Base-by-base conservation (phyloP, 164 flowering plant species). In the Magnolia kwangsiensis region DNA sequence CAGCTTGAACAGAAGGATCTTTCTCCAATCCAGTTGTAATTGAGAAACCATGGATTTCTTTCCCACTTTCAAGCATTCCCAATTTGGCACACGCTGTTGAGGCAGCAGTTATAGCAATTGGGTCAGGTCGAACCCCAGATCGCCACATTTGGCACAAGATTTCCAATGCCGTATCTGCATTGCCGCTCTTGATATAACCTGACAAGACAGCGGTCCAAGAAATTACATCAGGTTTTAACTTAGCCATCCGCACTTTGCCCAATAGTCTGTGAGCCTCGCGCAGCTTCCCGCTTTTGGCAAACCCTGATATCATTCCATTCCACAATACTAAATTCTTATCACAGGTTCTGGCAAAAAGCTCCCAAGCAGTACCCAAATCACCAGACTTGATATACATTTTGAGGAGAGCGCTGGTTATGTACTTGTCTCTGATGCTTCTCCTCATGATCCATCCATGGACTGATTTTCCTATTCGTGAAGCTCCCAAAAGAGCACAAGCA, bases 291-390 rank as follows among this genome's bases (percentile, higher is more conserved):
- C 72, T 31, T 58, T 78, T 67, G 18, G 76, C 80, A 55, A 73
- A 69, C n/a, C 73, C 73, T 16, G 76, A 78, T 16, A 73, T 78
- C 67, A 78, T 68, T 59, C 72, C 76, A 45, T 78, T 66, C 76
- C 80, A 78, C 16, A 73, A 13, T 7, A 78, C 76, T 69, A 73
- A 67, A 68, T 73, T 67, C 45, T 27, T 55, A 14, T 55, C 16
- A 10, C 23, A 19, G 73, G 50, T 73, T 49, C n/a, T n/a, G 10
- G 66, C 18, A 49, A 73, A 78, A 73, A 73, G 65, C 23, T 78
- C 58, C 23, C 58, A 13, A 6, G 79, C 75, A 31, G 79, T 8
- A 55, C 49, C 65, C 66, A 66, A 72, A 73, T 67, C 59, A 51
- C 20, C 51, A 51, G 65, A 72, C 71, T 67, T 51, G 18, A 77